A percentile compares a stretch with the other conserved stretches of the same genome.
Conservation (phyloP, 164 flowering plant genomes). For the Liriodendron chinense region DNA sequence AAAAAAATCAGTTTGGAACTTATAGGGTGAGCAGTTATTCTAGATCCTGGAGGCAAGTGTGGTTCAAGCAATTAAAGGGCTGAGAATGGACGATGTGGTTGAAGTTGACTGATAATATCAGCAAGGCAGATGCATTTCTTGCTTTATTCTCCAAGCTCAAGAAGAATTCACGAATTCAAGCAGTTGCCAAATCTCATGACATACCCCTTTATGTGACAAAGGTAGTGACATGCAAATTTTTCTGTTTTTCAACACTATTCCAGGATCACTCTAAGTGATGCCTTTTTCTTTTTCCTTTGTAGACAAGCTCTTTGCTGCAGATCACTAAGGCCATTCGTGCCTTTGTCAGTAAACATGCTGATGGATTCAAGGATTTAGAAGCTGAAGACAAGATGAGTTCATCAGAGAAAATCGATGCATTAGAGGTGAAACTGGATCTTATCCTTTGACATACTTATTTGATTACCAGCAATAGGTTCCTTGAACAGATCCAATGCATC, state of each 20-base stretch:
- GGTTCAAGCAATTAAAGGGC: constrained; percentile 60
- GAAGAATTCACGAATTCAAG: constrained; percentile 79
- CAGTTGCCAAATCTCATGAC: constrained; percentile 66
- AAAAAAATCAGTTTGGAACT: constrained; percentile 28
- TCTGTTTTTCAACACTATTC: neutral
- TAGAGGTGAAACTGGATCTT: constrained; percentile 54
- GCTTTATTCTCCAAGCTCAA: constrained; percentile 83
- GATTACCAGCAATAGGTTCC: neutral
- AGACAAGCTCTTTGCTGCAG: constrained; percentile 74
- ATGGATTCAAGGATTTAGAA: constrained; percentile 36
- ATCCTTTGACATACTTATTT: neutral
- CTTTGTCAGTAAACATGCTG: constrained; percentile 42
- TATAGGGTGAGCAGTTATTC: constrained; percentile 41
- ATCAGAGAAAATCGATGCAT: constrained; percentile 75
- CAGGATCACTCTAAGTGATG: neutral
- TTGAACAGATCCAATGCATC: neutral
- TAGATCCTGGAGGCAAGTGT: constrained; percentile 77
- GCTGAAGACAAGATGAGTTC: constrained; percentile 37
- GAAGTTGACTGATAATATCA: constrained; percentile 77
- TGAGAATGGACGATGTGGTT: constrained; percentile 51
- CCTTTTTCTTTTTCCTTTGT: constrained; percentile 17
- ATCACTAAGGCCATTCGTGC: constrained; percentile 62
- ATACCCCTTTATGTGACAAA: constrained; percentile 71
- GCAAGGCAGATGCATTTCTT: constrained; percentile 83
- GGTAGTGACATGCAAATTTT: constrained; percentile 34